These are phyloP conservation scores for Rutstroemia sydowiana DNA, from an alignment of 2,329 filamentous ascomycete species.

Conservation along the genomic window DNA sequence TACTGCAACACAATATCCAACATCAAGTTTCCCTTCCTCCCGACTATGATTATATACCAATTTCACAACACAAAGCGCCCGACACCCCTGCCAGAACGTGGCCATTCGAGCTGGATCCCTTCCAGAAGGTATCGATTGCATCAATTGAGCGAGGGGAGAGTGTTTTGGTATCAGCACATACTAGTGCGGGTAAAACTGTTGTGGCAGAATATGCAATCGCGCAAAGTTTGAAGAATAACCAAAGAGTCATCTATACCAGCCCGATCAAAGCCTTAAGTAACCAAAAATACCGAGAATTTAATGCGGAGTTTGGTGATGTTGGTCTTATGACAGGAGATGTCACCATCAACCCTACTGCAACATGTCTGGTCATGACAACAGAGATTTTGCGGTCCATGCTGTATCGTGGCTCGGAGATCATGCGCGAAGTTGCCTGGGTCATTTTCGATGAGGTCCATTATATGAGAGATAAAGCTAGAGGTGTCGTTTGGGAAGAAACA, in stretches of 20 bases:
- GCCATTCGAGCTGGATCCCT: constrained; percentile 90
- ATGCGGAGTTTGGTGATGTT: constrained; percentile 90
- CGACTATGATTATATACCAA: constrained; percentile 90
- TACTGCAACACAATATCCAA: constrained; percentile 93
- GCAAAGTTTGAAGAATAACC: constrained; percentile 93
- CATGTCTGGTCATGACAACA: constrained; percentile 97
- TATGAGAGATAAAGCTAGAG: constrained; percentile 86
- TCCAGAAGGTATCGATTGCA: constrained; percentile 89
- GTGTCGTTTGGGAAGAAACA: constrained; percentile 98
- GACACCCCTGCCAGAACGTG: constrained; percentile 77
- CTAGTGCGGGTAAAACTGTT: constrained; percentile 95
- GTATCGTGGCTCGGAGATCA: constrained; percentile 96
- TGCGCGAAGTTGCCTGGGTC: constrained; percentile 98
- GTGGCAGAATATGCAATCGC: constrained; percentile 98
- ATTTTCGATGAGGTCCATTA: constrained; percentile 99
- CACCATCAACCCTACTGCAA: constrained; percentile 97
- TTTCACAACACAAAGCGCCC: constrained; percentile 88
- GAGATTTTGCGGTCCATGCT: constrained; percentile 99
- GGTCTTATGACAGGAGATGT: constrained; percentile 98
- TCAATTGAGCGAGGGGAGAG: constrained; percentile 96
- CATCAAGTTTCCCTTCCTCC: constrained; percentile 95
- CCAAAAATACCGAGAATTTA: constrained; percentile 96
- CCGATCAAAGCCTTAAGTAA: constrained; percentile 98
- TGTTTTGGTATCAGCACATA: constrained; percentile 93
- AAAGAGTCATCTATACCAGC: constrained; percentile 97